phyloP scores from a whole-genome alignment of 768 basidiomycete genomes.

The Mrakia gelida region DNA sequence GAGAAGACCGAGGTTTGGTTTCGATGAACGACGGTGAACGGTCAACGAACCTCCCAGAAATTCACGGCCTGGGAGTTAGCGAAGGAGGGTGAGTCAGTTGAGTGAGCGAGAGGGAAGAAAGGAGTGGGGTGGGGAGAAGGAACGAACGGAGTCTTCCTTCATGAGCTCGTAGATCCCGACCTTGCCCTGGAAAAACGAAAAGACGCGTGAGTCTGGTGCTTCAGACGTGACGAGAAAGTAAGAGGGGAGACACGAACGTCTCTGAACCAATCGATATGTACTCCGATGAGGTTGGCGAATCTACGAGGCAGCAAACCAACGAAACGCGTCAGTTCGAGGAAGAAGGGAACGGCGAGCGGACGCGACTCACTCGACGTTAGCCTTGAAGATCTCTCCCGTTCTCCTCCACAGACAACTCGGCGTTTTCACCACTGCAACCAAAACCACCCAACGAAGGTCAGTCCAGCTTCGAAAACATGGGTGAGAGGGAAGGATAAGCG shows the following conservation, averaged over 20 bases:
- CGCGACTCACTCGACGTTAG: constrained; percentile 64
- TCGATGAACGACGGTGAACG: too few species aligned
- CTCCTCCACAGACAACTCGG: constrained; percentile 94
- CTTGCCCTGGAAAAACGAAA: constrained; percentile 52
- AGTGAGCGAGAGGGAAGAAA: not conserved
- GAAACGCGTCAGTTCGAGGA: not conserved
- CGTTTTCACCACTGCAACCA: constrained; percentile 88
- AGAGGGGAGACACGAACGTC: constrained; percentile 46
- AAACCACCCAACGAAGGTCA: not conserved
- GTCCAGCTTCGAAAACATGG: too few species aligned
- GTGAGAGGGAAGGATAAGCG: not conserved
- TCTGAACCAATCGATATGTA: constrained; percentile 82
- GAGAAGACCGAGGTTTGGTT: not conserved
- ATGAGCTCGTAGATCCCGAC: constrained; percentile 96
- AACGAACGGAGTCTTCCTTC: constrained; percentile 71
- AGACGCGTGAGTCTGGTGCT: not conserved
- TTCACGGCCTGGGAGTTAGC: constrained; percentile 16
- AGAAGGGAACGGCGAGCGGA: too few species aligned
- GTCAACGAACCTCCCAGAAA: constrained; percentile 29
- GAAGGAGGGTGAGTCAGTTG: not conserved
- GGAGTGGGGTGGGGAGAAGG: too few species aligned
- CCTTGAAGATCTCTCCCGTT: constrained; percentile 98
- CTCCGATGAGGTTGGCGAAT: constrained; percentile 67
- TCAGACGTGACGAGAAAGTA: constrained; percentile 29
- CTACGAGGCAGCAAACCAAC: not conserved